phyloP scores from a whole-genome alignment of 306 rosid species.

The Pyrus betulifolia region DNA sequence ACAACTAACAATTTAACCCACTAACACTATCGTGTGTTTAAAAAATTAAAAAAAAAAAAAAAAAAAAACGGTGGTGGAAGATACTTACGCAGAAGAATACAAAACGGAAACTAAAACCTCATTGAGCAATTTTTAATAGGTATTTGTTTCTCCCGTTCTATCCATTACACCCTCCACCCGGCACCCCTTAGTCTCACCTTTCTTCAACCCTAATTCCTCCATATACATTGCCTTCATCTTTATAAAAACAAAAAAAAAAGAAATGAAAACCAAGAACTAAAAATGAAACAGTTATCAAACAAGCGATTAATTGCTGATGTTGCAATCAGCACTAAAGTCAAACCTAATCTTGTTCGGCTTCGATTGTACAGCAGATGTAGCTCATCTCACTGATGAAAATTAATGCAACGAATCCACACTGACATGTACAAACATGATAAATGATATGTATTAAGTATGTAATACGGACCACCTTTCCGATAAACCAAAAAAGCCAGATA shows the following conservation, averaged over 20 bases:
- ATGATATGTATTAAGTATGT: neutral
- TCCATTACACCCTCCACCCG: neutral
- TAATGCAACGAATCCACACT: neutral
- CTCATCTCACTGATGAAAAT: neutral
- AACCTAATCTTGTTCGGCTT: neutral
- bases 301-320: neutral
- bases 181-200: neutral
- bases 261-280: neutral
- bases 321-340: neutral
- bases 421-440: neutral
- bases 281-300: no score
- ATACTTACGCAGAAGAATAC: no score
- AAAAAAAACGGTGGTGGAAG: no score
- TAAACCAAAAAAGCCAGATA: neutral
- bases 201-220: neutral
- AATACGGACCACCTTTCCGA: neutral
- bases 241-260: no score
- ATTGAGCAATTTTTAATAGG: no score
- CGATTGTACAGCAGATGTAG: neutral
- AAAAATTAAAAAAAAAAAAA: no score
- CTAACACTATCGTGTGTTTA: no score
- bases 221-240: neutral
- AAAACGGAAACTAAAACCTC: no score
- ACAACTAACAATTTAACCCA: no score
- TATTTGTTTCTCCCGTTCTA: no score